Base-by-base conservation (phyloP, 305 asterid species). In the Fraxinus velutina region DNA sequence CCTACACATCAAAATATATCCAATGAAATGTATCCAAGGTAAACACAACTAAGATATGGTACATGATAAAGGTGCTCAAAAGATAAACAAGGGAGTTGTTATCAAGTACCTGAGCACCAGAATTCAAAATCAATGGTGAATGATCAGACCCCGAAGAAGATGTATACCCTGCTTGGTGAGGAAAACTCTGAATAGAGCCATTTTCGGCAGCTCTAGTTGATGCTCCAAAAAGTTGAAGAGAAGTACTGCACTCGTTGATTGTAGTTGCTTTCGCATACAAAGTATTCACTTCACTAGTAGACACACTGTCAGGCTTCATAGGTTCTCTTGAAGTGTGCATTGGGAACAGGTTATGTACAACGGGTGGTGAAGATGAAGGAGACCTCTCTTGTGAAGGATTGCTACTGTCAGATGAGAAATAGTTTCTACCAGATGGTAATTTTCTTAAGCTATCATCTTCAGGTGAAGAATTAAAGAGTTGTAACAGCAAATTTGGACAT, bases 81-180 rank as follows among this genome's bases (percentile, higher is more conserved):
- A 64, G 73, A 36, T 73, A 73, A 15, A 75, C 70, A 76, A 10
- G 12, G 0, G 30, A 33, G 30, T 73, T 70, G 74, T 39, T 19
- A 17, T 15, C 42, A 84, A 64, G 42, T 88, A 94, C 98, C 95
- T 87, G 96, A 79, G 90, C 77, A 84, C 84, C 97, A 57, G 95
- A 91, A 77, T 78, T 86, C 86, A 85, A 87, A 84, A 94, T 94
- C 73, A 95, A 87, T 3, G 97, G 96, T 34, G 98, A 94, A 88
- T 88, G 92, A 86, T 90, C 96, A 64, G 97, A 94, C 34, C 88
- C 93, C 30, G 97, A 90, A 70, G 97, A 92, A 50, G 98, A 92
- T 24, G 97, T 75, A 83, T 89, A 89, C 74, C 93, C 94, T 42
- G 91, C 86, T 78, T 79, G 90, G 87, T 86, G 78, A 1, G 93